A percentile compares a stretch with the other conserved stretches of the same genome.
These are phyloP conservation scores for Beauveria scarabaeidicola DNA, from an alignment of 2,329 filamentous ascomycete species.

Conservation along the genomic window DNA sequence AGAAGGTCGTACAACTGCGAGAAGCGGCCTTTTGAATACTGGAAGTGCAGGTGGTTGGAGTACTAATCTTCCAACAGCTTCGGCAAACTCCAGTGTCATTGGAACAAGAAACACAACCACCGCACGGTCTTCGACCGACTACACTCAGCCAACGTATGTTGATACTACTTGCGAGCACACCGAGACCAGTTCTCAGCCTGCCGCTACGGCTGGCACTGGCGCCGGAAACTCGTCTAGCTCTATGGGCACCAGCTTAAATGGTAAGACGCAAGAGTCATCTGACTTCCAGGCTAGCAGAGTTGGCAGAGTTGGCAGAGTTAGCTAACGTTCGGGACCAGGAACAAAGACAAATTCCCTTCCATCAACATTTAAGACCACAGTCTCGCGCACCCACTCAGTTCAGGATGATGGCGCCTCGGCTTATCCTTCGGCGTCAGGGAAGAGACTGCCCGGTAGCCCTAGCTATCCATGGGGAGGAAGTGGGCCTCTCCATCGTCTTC, in stretches of 20 bases:
- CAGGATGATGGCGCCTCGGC: neutral
- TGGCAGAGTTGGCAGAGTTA: neutral
- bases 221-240: neutral
- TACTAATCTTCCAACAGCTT: neutral
- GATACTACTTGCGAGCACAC: constrained; percentile 1
- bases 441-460: constrained; percentile 21
- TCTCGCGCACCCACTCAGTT: constrained; percentile 11
- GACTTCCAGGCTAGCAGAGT: neutral
- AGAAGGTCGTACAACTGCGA: neutral
- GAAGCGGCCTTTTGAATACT: neutral
- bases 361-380: constrained; percentile 16
- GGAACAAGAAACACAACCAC: constrained; percentile 1
- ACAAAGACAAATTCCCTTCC: constrained; percentile 8
- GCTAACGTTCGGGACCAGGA: neutral
- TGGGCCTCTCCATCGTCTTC: constrained; percentile 28
- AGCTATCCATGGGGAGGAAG: constrained; percentile 30
- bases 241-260: neutral
- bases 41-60: neutral
- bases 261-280: neutral
- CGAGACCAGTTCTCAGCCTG: neutral
- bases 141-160: neutral
- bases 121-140: neutral
- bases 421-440: constrained; percentile 16
- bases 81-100: neutral
- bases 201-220: neutral